Base-by-base conservation (phyloP, 2,329 filamentous ascomycete genomes). In the Penicillium brasilianum region DNA sequence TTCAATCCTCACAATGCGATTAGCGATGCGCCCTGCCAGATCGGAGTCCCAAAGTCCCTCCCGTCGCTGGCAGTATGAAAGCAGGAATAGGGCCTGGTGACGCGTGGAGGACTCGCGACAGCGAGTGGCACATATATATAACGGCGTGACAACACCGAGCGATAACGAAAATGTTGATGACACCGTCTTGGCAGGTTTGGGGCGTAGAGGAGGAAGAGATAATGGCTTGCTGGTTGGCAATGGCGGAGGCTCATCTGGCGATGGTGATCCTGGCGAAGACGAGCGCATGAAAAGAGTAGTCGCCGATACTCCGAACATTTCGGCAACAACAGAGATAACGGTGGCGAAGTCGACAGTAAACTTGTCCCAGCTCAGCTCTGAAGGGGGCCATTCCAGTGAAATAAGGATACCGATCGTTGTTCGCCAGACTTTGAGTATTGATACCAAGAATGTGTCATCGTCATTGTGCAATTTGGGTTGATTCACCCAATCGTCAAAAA, bases 71-170 rank as follows among this genome's bases (percentile, higher is more conserved):
- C 84, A 87, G 66, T 82, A 85, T 54, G 81, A 80, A 58, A 90
- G 75, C 39, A 90, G 73, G 71, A 85, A 81, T 44, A 90, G 87
- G 8, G 88, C 88, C 63, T 85, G 83, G 18, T 86, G 80, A 20
- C 88, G 83, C 36, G 85, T 80, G 1, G 77, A 66, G 0, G 83
- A 81, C 61, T 89, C 83, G 11, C 87, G 83, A 68, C 87, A 90
- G 69, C 88, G 89, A 7, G 85, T 88, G 7, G 85, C 87, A n/a
- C 87, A 84, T 5, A 89, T 82, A 64, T 87, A 90, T 0, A 90
- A 80, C 0, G 87, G 86, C 3, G 87, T 84, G 4, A 90, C 82
- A 57, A 90, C 85, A 18, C 87, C 88, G 11, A 88, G 74, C 54
- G 89, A 86, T 25, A 87, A 83, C 46, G 85, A 87, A 72, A 90